Conservation (phyloP, 2,329 filamentous ascomycete genomes). For the Trichoderma breve region DNA sequence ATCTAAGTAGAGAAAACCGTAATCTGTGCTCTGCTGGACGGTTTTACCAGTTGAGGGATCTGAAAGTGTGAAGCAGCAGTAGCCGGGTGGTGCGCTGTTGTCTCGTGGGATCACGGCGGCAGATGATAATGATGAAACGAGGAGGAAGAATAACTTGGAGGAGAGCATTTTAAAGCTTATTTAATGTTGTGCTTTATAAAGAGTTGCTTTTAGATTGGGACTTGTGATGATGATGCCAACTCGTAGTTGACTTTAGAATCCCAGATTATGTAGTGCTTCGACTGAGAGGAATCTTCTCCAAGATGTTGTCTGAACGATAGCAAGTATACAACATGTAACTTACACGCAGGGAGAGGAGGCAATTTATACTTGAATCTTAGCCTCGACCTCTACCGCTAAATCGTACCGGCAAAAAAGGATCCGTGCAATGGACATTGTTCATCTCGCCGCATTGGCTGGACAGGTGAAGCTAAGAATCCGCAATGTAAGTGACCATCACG, state of each 20-base stretch:
- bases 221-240: not conserved
- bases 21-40: constrained; percentile 29
- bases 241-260: not conserved
- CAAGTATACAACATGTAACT: not conserved
- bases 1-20: constrained; percentile 31
- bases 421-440: not conserved
- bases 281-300: not conserved
- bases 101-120: constrained; percentile 22
- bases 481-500: not conserved
- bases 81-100: constrained; percentile 24
- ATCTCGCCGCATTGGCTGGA: not conserved
- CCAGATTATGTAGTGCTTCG: not conserved
- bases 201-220: not conserved
- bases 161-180: constrained; percentile 23
- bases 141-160: constrained; percentile 19
- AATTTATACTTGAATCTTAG: not conserved
- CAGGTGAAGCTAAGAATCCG: not conserved
- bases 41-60: constrained; percentile 27
- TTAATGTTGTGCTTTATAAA: not conserved
- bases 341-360: not conserved
- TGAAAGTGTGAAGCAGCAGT: constrained; percentile 35
- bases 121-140: constrained; percentile 26
- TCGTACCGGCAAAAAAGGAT: not conserved
- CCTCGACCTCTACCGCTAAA: not conserved
- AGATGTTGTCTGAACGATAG: not conserved